phyloP scores from a whole-genome alignment of 768 basidiomycete species.

The Tylopilus vinaceipallidus region DNA sequence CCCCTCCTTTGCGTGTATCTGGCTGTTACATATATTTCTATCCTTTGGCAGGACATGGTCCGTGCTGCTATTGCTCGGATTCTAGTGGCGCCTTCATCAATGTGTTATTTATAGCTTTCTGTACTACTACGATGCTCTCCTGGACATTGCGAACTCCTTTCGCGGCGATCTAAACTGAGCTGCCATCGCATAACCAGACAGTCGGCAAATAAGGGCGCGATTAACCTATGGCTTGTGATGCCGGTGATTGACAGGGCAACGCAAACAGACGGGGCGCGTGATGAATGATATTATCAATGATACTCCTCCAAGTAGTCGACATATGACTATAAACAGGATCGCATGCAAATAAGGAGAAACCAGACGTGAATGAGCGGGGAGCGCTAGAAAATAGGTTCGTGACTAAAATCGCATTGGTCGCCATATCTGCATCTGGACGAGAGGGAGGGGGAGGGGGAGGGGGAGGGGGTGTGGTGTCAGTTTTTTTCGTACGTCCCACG shows the following conservation, averaged over 20 bases:
- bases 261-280: not conserved
- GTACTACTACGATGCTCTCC: conserved; percentile 30
- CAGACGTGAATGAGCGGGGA: not conserved
- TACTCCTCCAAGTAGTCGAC: conserved; percentile 13
- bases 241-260: conserved; percentile 1
- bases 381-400: conserved; percentile 46
- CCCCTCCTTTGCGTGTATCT: conserved; percentile 10
- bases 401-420: conserved; percentile 83
- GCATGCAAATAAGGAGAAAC: conserved; percentile 11
- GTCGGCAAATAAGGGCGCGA: conserved; percentile 15
- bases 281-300: conserved; percentile 6
- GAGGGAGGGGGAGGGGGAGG: not conserved
- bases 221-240: conserved; percentile 12
- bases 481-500: conserved; percentile 23
- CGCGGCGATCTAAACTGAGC: conserved; percentile 5
- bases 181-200: not conserved
- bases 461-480: conserved; percentile 30
- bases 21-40: conserved; percentile 32
- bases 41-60: conserved; percentile 25
- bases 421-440: conserved; percentile 75
- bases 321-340: conserved; percentile 14
- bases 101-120: conserved; percentile 38
- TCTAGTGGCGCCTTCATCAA: conserved; percentile 21
- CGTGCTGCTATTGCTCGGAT: conserved; percentile 26
- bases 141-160: conserved; percentile 17